phyloP scores from a whole-genome alignment of 225 moss, liverwort and hornwort genomes.

The Rhytidiadelphus loreus region DNA sequence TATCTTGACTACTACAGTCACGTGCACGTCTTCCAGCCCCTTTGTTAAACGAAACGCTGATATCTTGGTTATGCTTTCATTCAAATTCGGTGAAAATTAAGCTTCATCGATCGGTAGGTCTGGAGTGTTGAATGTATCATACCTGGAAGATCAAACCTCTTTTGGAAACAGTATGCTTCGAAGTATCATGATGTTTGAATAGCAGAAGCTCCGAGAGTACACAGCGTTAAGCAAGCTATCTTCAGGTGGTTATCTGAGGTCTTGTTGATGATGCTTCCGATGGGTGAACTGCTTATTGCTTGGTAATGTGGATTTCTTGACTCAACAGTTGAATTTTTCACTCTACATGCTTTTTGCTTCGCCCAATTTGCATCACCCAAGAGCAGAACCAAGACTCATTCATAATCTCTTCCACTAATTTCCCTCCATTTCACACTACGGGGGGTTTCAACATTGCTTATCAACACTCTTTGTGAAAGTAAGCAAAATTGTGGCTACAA shows the following conservation, averaged over 20 bases:
- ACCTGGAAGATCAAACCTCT: not conserved
- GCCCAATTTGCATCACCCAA: not conserved
- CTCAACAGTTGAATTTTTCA: not conserved
- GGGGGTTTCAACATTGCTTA: not conserved
- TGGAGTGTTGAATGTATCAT: not conserved
- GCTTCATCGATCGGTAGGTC: not conserved
- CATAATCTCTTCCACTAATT: not conserved
- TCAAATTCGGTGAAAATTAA: not conserved
- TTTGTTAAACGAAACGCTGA: not conserved
- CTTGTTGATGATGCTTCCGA: not conserved
- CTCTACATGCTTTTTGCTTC: not conserved
- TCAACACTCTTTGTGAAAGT: not conserved
- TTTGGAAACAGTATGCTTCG: not conserved
- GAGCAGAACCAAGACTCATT: not conserved
- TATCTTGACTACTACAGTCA: not conserved
- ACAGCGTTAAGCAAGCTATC: not conserved
- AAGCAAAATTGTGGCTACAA: not conserved
- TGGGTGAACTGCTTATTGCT: not conserved
- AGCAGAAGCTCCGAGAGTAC: not conserved
- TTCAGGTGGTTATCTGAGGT: not conserved
- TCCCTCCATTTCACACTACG: not conserved
- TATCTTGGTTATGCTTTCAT: not conserved
- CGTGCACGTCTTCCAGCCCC: not conserved
- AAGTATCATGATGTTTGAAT: not conserved
- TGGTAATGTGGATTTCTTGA: not conserved